Base-by-base conservation (phyloP, 768 basidiomycete genomes). In the Termitomyces sp. region DNA sequence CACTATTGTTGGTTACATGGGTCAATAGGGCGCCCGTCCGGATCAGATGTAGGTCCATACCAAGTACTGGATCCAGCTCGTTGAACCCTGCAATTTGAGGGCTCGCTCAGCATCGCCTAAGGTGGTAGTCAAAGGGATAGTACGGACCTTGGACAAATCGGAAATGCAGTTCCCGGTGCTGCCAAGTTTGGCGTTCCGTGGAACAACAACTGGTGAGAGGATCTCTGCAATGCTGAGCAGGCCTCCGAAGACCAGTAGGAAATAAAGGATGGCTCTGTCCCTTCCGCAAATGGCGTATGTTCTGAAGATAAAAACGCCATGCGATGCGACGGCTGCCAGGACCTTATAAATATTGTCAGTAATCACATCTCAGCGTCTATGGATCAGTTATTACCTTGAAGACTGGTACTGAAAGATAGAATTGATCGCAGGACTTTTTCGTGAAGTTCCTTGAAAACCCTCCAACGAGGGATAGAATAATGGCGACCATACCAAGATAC, bases 401-500 rank as follows among this genome's bases (percentile, higher is more conserved):
- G 12, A 66, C 48, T 8, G 67, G 67, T 3, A 67, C 65, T 11
- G 67, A 38, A 18, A 67, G 54, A 55, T 62, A 67, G 49, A 60
- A 67, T 2, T 32, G 55, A 15, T 51, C 53, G 38, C 67, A 67
- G 0, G 67, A 62, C 48, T 51, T 22, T 44, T 18, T 36, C 0
- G 67, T 66, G 32, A 67, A 67, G 42, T 24, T 63, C 28, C 56
- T 62, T 24, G 65, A 59, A 24, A 67, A 67, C 15, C 64, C 65
- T 42, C 67, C 67, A 7, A 66, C 61, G n/a, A 67, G 28, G 4
- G 60, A 42, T 50, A 67, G 46, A 40, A 67, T 20, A 45, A 66
- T 67, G 36, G 60, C 60, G n/a, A 52, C 55, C 67, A 67, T 67
- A 18, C 65, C 67, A 36, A 67, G 65, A 38, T 67, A 67, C 67